phyloP scores from a whole-genome alignment of 2,329 filamentous ascomycete species.

The Penicillium sclerotigenum region DNA sequence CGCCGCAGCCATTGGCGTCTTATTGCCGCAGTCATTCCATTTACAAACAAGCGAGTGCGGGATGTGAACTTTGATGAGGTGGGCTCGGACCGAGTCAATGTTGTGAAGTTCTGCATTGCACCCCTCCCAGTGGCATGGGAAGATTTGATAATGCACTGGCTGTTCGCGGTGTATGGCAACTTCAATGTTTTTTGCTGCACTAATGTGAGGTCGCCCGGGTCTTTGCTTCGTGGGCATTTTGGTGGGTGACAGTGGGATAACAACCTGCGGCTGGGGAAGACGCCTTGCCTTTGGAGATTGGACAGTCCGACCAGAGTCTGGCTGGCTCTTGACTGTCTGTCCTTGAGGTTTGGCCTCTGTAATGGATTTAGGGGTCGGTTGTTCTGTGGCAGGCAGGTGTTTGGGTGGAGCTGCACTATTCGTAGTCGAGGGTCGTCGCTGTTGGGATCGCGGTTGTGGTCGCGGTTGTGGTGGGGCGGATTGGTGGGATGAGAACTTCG shows the following conservation, averaged over 20 bases:
- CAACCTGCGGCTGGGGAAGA: constrained; percentile 8
- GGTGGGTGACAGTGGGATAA: constrained; percentile 11
- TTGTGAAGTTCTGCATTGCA: constrained; percentile 62
- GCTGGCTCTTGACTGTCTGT: background rate
- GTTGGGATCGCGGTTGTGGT: background rate
- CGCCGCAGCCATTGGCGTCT: constrained; percentile 25
- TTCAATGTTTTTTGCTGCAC: constrained; percentile 15
- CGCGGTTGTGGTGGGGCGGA: background rate
- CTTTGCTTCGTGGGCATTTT: constrained; percentile 13
- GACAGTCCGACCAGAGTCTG: background rate
- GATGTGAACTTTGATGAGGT: constrained; percentile 56
- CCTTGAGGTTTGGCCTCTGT: background rate
- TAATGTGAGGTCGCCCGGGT: constrained; percentile 21
- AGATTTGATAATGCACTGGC: constrained; percentile 41
- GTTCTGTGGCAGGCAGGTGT: background rate
- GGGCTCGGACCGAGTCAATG: constrained; percentile 56
- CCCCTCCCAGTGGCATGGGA: constrained; percentile 56
- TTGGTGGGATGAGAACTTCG: background rate
- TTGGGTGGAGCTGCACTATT: background rate
- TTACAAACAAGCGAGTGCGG: constrained; percentile 28
- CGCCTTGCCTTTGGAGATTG: background rate
- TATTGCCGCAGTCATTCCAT: constrained; percentile 25
- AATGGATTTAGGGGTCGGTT: background rate
- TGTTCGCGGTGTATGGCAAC: constrained; percentile 18
- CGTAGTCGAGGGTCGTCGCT: background rate